Evolutionary conservation across 225 moss, liverwort and hornwort genomes (phyloP).

Genomic region (Neckera pumila): DNA sequence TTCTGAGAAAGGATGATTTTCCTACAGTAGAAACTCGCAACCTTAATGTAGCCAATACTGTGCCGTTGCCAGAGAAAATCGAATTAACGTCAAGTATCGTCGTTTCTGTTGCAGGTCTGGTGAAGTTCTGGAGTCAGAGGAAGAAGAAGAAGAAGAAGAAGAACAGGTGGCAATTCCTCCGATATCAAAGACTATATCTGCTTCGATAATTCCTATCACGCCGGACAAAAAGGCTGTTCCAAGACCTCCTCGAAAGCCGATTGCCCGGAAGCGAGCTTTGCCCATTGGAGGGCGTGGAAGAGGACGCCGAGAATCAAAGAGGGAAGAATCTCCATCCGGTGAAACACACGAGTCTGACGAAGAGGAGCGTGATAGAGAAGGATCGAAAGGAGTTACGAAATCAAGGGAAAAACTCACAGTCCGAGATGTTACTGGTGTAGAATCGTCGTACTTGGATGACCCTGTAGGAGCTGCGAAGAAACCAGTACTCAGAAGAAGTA

Average conservation of each 20-base stretch:
- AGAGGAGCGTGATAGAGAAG: constrained; percentile 1
- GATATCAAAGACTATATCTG: not conserved
- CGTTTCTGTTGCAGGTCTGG: constrained; percentile 7
- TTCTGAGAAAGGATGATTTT: not conserved
- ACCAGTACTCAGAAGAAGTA: not conserved
- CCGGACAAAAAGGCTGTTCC: constrained; percentile 12
- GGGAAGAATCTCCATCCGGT: not conserved
- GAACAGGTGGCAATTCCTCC: not conserved
- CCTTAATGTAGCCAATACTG: not conserved
- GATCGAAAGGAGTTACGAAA: not conserved
- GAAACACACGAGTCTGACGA: not conserved
- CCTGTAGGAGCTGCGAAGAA: not conserved
- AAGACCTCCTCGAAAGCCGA: constrained; percentile 27
- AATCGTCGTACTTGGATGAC: constrained; percentile 2
- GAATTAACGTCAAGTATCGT: not conserved
- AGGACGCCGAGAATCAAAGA: constrained; percentile 13
- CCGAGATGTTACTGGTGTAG: not conserved
- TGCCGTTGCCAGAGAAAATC: not conserved
- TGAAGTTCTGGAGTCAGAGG: constrained; percentile 22
- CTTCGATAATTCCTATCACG: constrained; percentile 9
- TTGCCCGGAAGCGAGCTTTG: constrained; percentile 29
- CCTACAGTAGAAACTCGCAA: not conserved
- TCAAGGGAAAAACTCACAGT: not conserved
- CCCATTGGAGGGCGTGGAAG: constrained; percentile 25
- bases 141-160: constrained; percentile 3